Conservation (phyloP, 2,329 filamentous ascomycete species). For the Aspergillus luchuensis region DNA sequence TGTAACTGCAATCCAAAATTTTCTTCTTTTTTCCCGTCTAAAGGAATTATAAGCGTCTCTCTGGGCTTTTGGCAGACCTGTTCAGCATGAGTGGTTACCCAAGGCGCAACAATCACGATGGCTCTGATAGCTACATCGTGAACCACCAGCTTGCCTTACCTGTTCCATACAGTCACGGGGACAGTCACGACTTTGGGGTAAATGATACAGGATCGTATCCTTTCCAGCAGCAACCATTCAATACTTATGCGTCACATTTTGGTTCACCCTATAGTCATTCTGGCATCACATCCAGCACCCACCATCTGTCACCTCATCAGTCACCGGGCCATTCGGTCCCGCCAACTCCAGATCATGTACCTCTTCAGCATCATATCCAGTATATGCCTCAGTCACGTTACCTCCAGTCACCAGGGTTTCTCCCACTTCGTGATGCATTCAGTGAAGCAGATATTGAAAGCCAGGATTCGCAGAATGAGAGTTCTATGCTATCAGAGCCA, state of each 20-base stretch:
- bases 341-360: slow-evolving; percentile 36
- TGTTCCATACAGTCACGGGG: slow-evolving; percentile 33
- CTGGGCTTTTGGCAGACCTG: not conserved
- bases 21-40: not conserved
- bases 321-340: slow-evolving; percentile 35
- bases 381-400: slow-evolving; percentile 37
- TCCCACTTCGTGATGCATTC: slow-evolving; percentile 38
- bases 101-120: slow-evolving; percentile 40
- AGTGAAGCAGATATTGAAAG: slow-evolving; percentile 45
- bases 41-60: not conserved
- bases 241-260: slow-evolving; percentile 41
- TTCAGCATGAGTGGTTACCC: slow-evolving; percentile 43
- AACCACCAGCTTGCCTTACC: slow-evolving; percentile 37
- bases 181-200: slow-evolving; percentile 34
- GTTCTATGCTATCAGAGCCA: slow-evolving; percentile 48
- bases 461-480: slow-evolving; percentile 48
- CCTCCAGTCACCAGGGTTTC: slow-evolving; percentile 35
- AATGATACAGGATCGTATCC: slow-evolving; percentile 35
- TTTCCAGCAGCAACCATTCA: slow-evolving; percentile 39
- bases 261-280: slow-evolving; percentile 39
- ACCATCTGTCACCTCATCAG: slow-evolving; percentile 34
- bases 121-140: slow-evolving; percentile 37
- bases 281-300: slow-evolving; percentile 31
- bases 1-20: not conserved
- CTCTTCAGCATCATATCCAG: slow-evolving; percentile 35